Percentiles rank a stretch among this genome's conserved stretches.
These are phyloP conservation scores for Diaporthe ilicicola DNA, from an alignment of 2,329 filamentous ascomycete species.

Conservation along the genomic window DNA sequence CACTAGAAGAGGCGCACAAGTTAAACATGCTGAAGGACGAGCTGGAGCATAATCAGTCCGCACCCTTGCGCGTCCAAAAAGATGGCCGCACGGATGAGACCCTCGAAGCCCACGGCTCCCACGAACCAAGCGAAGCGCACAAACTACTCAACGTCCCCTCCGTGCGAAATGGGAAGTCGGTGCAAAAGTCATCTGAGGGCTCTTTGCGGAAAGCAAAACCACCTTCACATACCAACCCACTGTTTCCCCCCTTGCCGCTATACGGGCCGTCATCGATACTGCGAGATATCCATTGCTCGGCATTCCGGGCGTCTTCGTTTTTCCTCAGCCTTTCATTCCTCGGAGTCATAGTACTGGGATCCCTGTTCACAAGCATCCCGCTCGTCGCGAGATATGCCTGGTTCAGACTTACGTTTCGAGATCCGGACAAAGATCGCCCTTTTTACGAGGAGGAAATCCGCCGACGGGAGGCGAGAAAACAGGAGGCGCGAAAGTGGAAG, in stretches of 20 bases:
- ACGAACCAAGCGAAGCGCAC: constrained; percentile 40
- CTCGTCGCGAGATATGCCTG: constrained; percentile 57
- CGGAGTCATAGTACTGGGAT: constrained; percentile 76
- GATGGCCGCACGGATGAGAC: constrained; percentile 40
- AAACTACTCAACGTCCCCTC: constrained; percentile 34
- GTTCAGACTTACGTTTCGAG: constrained; percentile 62
- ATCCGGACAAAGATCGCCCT: constrained; percentile 68
- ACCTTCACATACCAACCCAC: constrained; percentile 75
- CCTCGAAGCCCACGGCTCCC: constrained; percentile 47
- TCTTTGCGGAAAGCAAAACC: constrained; percentile 61
- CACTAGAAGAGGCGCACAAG: constrained; percentile 74
- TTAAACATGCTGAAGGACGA: constrained; percentile 71
- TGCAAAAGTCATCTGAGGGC: constrained; percentile 55
- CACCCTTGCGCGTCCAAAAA: constrained; percentile 25
- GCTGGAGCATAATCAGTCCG: constrained; percentile 42
- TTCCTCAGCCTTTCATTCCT: constrained; percentile 83
- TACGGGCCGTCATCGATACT: constrained; percentile 78
- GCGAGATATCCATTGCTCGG: constrained; percentile 70
- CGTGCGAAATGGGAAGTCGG: constrained; percentile 44
- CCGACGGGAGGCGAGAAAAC: constrained; percentile 63
- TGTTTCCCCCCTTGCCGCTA: constrained; percentile 85
- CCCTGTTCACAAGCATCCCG: constrained; percentile 73
- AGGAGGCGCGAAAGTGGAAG: constrained; percentile 71
- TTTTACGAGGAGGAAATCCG: constrained; percentile 78
- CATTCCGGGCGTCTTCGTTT: constrained; percentile 74